phyloP scores from a whole-genome alignment of 352 stramenopile genomes.

The Globisporangium rhizosaccharum region DNA sequence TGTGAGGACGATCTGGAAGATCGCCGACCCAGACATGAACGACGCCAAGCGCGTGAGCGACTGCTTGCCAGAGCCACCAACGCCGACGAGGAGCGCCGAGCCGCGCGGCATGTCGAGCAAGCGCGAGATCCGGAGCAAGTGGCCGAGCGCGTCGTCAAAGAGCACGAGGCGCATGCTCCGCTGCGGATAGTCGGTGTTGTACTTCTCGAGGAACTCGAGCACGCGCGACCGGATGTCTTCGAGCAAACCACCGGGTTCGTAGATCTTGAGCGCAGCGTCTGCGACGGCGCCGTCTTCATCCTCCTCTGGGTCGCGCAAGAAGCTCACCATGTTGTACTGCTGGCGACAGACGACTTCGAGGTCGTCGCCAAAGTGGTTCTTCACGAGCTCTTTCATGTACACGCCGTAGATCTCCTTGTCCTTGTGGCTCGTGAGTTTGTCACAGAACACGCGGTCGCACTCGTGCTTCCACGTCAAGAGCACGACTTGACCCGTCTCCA shows the following conservation, averaged over 20 bases:
- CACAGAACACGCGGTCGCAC: constrained; percentile 96
- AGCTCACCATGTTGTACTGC: constrained; percentile 95
- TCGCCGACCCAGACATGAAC: constrained; percentile 95
- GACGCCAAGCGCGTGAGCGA: constrained; percentile 94
- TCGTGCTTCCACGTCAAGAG: constrained; percentile 98
- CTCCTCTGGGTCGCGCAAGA: constrained; percentile 95
- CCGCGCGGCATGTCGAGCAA: constrained; percentile 96
- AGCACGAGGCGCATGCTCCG: constrained; percentile 97
- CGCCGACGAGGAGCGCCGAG: constrained; percentile 94
- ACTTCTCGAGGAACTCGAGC: constrained; percentile 94
- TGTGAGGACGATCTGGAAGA: constrained; percentile 98
- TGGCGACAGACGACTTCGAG: constrained; percentile 64
- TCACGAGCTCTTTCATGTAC: constrained; percentile 91
- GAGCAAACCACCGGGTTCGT: constrained; percentile 93
- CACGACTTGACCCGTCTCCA: constrained; percentile 90
- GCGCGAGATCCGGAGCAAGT: constrained; percentile 95
- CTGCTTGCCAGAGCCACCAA: constrained; percentile 97
- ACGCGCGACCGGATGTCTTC: constrained; percentile 90
- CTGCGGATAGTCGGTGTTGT: constrained; percentile 96
- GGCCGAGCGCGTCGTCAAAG: constrained; percentile 97
- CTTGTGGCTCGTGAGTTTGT: constrained; percentile 97
- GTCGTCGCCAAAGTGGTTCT: constrained; percentile 88
- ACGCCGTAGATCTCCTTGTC: constrained; percentile 94
- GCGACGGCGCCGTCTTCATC: constrained; percentile 94
- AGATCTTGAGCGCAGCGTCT: constrained; percentile 95